phyloP scores from a whole-genome alignment of 768 basidiomycete species.

The Russula lepida region DNA sequence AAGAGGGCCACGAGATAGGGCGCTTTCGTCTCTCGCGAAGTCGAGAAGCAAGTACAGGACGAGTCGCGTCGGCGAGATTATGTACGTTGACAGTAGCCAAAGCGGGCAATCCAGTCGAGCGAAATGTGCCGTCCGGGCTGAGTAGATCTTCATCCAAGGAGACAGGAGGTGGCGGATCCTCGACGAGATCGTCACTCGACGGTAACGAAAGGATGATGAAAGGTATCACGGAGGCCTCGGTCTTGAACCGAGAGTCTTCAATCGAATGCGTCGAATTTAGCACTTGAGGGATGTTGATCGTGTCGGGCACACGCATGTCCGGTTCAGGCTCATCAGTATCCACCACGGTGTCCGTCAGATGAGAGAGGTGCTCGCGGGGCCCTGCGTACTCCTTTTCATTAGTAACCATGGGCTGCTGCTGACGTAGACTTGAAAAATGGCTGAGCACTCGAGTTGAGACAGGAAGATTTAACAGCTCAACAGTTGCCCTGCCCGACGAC shows the following conservation, averaged over 20 bases:
- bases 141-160: constrained; percentile 5
- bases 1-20: neutral
- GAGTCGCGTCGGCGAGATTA: neutral
- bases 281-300: neutral
- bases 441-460: neutral
- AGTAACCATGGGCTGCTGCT: neutral
- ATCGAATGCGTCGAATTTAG: constrained; percentile 1
- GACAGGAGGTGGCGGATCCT: neutral
- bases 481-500: neutral
- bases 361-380: neutral
- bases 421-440: neutral
- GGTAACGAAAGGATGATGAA: constrained; percentile 13
- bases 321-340: neutral
- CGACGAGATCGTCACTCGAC: neutral
- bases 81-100: neutral
- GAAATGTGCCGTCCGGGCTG: constrained; percentile 11
- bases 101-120: neutral
- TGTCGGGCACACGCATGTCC: neutral
- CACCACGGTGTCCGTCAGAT: neutral
- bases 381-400: neutral
- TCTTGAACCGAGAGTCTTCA: neutral
- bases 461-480: neutral
- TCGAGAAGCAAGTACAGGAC: constrained; percentile 1
- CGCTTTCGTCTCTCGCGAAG: constrained; percentile 8
- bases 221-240: neutral